phyloP scores from a whole-genome alignment of 495 filamentous ascomycete genomes.

The Lasiosphaeria hispida region DNA sequence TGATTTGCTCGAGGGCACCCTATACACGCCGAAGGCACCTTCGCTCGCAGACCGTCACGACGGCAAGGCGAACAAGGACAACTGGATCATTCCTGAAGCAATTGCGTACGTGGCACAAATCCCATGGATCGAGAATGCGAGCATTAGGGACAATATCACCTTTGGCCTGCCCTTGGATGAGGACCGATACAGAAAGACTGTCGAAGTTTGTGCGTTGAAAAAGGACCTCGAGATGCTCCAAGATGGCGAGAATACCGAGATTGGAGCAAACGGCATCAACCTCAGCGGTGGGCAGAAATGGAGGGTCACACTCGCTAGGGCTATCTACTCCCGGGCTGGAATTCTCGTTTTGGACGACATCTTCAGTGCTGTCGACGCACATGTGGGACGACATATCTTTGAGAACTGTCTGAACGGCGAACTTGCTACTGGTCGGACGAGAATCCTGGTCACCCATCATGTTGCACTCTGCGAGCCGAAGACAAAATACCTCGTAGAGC shows the following conservation, averaged over 20 bases:
- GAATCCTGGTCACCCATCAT: slow-evolving; percentile 81
- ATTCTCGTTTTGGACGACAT: slow-evolving; percentile 83
- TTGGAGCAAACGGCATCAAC: slow-evolving; percentile 80
- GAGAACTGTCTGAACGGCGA: slow-evolving; percentile 71
- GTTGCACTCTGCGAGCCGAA: slow-evolving; percentile 66
- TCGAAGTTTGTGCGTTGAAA: slow-evolving; percentile 66
- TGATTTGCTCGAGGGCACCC: slow-evolving; percentile 51
- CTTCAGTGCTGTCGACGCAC: slow-evolving; percentile 71
- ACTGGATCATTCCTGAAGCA: slow-evolving; percentile 68
- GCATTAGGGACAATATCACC: slow-evolving; percentile 70
- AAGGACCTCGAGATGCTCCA: slow-evolving; percentile 73
- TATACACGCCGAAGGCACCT: slow-evolving; percentile 52
- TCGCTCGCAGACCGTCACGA: slow-evolving; percentile 49
- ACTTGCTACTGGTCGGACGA: slow-evolving; percentile 65
- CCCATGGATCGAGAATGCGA: slow-evolving; percentile 84
- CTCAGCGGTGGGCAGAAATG: slow-evolving; percentile 81
- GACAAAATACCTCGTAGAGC: slow-evolving; percentile 67
- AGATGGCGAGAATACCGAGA: slow-evolving; percentile 75
- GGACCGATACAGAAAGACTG: slow-evolving; percentile 61
- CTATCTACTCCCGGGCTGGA: slow-evolving; percentile 75
- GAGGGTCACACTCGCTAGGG: slow-evolving; percentile 75
- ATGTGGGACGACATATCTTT: slow-evolving; percentile 75
- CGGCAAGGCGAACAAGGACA: slow-evolving; percentile 55
- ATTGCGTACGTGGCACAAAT: slow-evolving; percentile 80
- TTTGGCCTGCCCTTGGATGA: slow-evolving; percentile 69